Conservation (phyloP, 768 basidiomycete genomes). For the Kwoniella dejecticola region DNA sequence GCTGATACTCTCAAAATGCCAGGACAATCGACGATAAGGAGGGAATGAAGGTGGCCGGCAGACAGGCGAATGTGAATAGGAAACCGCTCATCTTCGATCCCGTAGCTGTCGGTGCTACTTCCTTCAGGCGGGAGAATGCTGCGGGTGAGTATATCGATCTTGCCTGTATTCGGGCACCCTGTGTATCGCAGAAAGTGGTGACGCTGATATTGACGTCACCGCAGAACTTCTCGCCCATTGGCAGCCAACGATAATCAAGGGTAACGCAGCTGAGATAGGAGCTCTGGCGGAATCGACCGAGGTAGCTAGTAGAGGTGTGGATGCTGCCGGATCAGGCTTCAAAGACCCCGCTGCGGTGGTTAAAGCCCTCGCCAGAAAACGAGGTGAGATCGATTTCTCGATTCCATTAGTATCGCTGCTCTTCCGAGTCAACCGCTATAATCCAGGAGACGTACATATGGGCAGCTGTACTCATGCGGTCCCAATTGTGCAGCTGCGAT, state of each 20-base stretch:
- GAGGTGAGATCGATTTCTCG: conserved; percentile 62
- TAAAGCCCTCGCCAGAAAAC: conserved; percentile 67
- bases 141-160: conserved; percentile 61
- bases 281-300: conserved; percentile 74
- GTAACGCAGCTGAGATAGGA: conserved; percentile 82
- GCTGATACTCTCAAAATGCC: background rate
- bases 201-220: too few species aligned
- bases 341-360: conserved; percentile 73
- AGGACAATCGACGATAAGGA: conserved; percentile 60
- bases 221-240: conserved; percentile 71
- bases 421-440: too few species aligned
- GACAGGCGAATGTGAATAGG: conserved; percentile 66
- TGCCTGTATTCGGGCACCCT: too few species aligned
- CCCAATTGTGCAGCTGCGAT: too few species aligned
- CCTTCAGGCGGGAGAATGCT: conserved; percentile 67
- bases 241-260: conserved; percentile 91
- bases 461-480: too few species aligned
- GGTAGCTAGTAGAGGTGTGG: conserved; percentile 78
- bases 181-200: too few species aligned
- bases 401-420: background rate
- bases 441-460: too few species aligned
- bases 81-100: conserved; percentile 88
- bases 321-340: conserved; percentile 77
- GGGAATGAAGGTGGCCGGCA: conserved; percentile 73
- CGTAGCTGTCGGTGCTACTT: conserved; percentile 83